Percentiles rank a stretch among this genome's conserved stretches.
These are phyloP conservation scores for Camellia japonica DNA, from an alignment of 148 eudicot genomes.

Conservation along the genomic window DNA sequence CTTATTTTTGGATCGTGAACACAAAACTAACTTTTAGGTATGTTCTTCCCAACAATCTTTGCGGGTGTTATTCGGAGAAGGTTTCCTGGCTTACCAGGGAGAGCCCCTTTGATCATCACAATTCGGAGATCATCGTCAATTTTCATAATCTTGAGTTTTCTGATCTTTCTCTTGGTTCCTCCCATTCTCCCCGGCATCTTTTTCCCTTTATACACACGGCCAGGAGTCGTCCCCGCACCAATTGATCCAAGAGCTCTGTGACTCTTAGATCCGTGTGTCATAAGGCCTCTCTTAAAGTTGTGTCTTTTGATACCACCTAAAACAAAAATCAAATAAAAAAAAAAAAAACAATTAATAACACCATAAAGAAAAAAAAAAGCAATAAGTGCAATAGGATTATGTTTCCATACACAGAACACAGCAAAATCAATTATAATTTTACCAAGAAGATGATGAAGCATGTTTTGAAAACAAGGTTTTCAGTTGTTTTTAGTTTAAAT, in stretches of 20 bases:
- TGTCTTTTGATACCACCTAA: constrained; percentile 95
- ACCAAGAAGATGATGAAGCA: background rate
- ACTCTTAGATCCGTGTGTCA: constrained; percentile 98
- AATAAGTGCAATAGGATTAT: background rate
- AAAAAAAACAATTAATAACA: background rate
- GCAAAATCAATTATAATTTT: background rate
- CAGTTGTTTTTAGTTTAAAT: too few relatives aligned
- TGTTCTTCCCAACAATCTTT: constrained; percentile 89
- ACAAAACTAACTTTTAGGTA: constrained; percentile 64
- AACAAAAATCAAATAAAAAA: constrained; percentile 12
- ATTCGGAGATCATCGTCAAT: constrained; percentile 77
- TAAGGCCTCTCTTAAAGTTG: constrained; percentile 89
- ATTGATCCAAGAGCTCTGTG: constrained; percentile 89
- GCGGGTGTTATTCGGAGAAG: constrained; percentile 86
- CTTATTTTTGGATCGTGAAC: background rate
- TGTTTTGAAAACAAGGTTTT: background rate
- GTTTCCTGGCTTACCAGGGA: constrained; percentile 99
- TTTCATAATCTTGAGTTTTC: constrained; percentile 80
- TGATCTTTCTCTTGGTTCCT: constrained; percentile 77
- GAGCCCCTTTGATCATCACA: constrained; percentile 88
- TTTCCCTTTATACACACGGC: constrained; percentile 85
- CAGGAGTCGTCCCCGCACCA: constrained; percentile 99
- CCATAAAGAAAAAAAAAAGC: background rate
- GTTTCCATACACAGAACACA: background rate
- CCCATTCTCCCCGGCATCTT: constrained; percentile 99